Evolutionary conservation across 2,329 filamentous ascomycete genomes (phyloP).

Genomic region (Blumeria graminis): DNA sequence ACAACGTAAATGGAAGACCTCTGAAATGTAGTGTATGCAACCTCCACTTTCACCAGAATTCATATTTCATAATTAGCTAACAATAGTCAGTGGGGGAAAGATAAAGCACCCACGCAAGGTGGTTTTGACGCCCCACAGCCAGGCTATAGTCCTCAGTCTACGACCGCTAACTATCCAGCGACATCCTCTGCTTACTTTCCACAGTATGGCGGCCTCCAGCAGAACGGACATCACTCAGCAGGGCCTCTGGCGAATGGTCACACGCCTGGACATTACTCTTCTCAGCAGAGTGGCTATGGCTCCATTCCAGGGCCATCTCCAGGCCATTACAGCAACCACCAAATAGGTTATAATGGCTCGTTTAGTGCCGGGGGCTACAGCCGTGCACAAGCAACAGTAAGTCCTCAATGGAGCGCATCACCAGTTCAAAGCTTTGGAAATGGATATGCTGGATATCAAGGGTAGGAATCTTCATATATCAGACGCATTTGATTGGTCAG

Average conservation of each 20-base stretch:
- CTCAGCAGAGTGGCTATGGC: conserved; percentile 43
- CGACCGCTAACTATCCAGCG: conserved; percentile 49
- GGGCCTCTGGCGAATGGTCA: conserved; percentile 17
- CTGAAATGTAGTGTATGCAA: conserved; percentile 91
- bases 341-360: conserved; percentile 47
- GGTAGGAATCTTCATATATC: conserved; percentile 17
- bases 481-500: conserved; percentile 1
- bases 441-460: conserved; percentile 38
- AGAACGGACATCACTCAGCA: conserved; percentile 16
- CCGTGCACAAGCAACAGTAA: conserved; percentile 30
- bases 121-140: conserved; percentile 62
- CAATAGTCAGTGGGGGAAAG: conserved; percentile 72
- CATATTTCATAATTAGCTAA: conserved; percentile 13
- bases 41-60: conserved; percentile 2
- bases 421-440: conserved; percentile 36
- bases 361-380: conserved; percentile 67
- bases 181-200: conserved; percentile 70
- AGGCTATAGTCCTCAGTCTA: conserved; percentile 48
- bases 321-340: conserved; percentile 37
- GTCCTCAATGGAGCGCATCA: conserved; percentile 22
- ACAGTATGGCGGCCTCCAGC: conserved; percentile 55
- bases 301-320: conserved; percentile 36
- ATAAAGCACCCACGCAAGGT: conserved; percentile 61
- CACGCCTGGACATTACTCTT: conserved; percentile 25
- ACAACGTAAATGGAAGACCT: conserved; percentile 90